phyloP scores from a whole-genome alignment of 1,139 yeast genomes.

The Pichia sp. region DNA sequence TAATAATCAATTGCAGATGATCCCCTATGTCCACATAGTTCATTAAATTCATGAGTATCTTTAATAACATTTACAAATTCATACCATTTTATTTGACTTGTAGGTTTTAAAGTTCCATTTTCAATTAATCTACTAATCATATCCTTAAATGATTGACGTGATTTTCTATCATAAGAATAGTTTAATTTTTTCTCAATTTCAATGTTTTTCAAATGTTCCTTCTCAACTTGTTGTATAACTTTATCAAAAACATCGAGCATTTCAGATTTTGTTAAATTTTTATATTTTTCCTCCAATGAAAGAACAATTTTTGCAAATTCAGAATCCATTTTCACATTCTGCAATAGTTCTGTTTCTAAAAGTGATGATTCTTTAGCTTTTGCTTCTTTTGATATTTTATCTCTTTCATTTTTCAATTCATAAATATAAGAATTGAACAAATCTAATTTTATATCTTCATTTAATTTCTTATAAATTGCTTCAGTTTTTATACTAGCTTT shows the following conservation, averaged over 20 bases:
- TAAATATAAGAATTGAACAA: slow-evolving; percentile 47
- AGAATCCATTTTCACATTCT: slow-evolving; percentile 22
- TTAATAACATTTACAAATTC: slow-evolving; percentile 49
- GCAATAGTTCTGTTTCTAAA: slow-evolving; percentile 38
- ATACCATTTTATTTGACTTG: slow-evolving; percentile 54
- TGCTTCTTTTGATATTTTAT: slow-evolving; percentile 27
- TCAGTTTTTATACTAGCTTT: slow-evolving; percentile 51
- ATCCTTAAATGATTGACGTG: slow-evolving; percentile 52
- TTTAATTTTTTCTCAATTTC: slow-evolving; percentile 36
- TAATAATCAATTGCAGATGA: slow-evolving; percentile 74
- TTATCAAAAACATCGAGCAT: slow-evolving; percentile 48
- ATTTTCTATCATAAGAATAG: slow-evolving; percentile 53
- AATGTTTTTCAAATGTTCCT: slow-evolving; percentile 35
- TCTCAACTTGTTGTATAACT: slow-evolving; percentile 39
- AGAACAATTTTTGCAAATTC: slow-evolving; percentile 19
- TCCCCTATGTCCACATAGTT: slow-evolving; percentile 70
- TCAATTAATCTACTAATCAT: slow-evolving; percentile 36
- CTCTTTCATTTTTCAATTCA: slow-evolving; percentile 36
- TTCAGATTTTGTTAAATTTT: slow-evolving; percentile 50
- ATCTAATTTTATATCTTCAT: slow-evolving; percentile 48
- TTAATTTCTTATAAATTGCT: slow-evolving; percentile 59
- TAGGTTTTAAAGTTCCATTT: slow-evolving; percentile 31
- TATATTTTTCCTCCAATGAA: slow-evolving; percentile 35
- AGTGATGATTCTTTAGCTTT: slow-evolving; percentile 48
- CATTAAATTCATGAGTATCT: slow-evolving; percentile 52